Percentiles rank a stretch among this genome's conserved stretches.
Evolutionary conservation across 2,329 filamentous ascomycete genomes (phyloP).

Genomic region (Xylogone sp.): DNA sequence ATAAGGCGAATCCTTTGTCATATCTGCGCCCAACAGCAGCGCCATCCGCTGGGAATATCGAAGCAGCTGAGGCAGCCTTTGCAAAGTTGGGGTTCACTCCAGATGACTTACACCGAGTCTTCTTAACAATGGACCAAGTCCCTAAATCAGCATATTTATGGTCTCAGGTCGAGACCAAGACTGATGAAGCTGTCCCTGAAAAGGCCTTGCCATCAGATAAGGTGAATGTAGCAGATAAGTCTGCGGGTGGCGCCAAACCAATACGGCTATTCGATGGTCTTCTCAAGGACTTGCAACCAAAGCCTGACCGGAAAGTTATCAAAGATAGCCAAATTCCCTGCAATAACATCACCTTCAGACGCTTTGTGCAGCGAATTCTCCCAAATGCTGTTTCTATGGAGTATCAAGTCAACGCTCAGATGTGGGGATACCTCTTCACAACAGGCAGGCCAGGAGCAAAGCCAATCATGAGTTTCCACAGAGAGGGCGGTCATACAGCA

Average conservation of each 20-base stretch:
- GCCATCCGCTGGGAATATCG: not conserved
- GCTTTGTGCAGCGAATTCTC: not conserved
- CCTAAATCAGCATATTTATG: not conserved
- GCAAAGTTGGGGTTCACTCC: not conserved
- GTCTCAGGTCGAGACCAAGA: not conserved
- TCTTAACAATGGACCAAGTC: not conserved
- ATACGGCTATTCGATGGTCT: not conserved
- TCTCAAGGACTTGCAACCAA: not conserved
- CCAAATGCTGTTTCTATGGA: not conserved
- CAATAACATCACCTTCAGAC: not conserved
- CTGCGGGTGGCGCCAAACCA: not conserved
- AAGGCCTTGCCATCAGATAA: not conserved
- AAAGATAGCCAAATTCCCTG: not conserved
- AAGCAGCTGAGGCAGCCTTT: not conserved
- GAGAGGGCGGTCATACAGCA: not conserved
- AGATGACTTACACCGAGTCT: not conserved
- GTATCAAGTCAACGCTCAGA: not conserved
- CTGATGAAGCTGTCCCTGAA: no score
- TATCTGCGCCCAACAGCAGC: not conserved
- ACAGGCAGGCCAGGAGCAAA: not conserved
- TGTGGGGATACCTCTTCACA: not conserved
- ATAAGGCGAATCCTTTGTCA: not conserved
- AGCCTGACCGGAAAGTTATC: not conserved
- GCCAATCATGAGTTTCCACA: not conserved
- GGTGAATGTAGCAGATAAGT: not conserved